These are phyloP conservation scores for Abrus pulchellus DNA, from an alignment of 306 rosid species.

Conservation along the genomic window DNA sequence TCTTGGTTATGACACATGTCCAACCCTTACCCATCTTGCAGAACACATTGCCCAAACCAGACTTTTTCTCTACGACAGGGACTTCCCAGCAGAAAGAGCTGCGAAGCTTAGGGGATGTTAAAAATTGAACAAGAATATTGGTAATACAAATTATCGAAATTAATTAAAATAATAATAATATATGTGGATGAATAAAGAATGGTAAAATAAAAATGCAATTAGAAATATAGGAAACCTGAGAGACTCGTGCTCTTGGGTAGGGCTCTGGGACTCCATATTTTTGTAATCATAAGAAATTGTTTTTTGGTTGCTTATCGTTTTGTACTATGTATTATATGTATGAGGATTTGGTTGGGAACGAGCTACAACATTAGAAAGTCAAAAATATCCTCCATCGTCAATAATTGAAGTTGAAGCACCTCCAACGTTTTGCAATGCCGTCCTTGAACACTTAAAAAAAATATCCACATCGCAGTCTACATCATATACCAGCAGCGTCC, in stretches of 20 bases:
- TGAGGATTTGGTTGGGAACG: neutral
- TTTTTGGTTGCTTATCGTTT: neutral
- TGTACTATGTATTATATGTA: neutral
- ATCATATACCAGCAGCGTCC: neutral
- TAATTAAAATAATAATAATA: neutral
- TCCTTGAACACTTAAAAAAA: neutral
- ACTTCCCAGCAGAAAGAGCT: conserved; percentile 38
- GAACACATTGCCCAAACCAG: conserved; percentile 36
- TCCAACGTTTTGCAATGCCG: neutral
- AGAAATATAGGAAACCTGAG: conserved; percentile 35
- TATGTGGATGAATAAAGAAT: neutral
- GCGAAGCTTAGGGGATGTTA: too few species aligned
- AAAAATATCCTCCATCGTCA: neutral
- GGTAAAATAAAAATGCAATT: neutral
- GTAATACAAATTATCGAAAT: neutral
- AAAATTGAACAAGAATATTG: neutral
- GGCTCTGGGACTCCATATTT: conserved; percentile 48
- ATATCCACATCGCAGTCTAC: neutral
- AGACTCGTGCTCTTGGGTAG: conserved; percentile 29
- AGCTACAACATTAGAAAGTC: neutral
- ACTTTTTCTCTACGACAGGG: conserved; percentile 2
- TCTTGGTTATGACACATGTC: conserved; percentile 60
- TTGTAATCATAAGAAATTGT: conserved; percentile 10
- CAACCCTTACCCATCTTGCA: conserved; percentile 58
- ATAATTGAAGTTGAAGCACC: conserved; percentile 7